These are phyloP conservation scores for Herpetospermum pedunculosum DNA, from an alignment of 306 rosid species.

Conservation along the genomic window DNA sequence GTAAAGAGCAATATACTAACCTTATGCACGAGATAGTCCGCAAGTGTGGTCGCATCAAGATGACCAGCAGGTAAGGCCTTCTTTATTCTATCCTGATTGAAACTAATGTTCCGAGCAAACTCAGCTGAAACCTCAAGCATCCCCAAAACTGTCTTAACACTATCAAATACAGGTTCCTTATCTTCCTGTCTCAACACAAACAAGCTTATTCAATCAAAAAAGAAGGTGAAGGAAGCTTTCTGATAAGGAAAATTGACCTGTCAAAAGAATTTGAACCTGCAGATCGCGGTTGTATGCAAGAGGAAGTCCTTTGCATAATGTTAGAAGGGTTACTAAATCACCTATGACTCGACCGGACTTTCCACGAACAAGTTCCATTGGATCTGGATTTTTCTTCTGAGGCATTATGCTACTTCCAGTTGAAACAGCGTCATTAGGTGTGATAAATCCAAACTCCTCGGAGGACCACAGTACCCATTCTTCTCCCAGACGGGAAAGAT, in stretches of 20 bases:
- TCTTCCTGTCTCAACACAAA: slow-evolving; percentile 59
- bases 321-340: slow-evolving; percentile 73
- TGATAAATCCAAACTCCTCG: slow-evolving; percentile 89
- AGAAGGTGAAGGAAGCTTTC: not conserved
- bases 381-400: slow-evolving; percentile 97
- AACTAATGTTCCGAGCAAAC: slow-evolving; percentile 73
- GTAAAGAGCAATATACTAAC: slow-evolving; percentile 20
- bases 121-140: slow-evolving; percentile 98
- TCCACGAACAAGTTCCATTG: slow-evolving; percentile 99
- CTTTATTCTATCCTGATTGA: slow-evolving; percentile 62
- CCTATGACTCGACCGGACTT: slow-evolving; percentile 88
- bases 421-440: slow-evolving; percentile 86
- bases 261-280: slow-evolving; percentile 33
- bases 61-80: slow-evolving; percentile 86
- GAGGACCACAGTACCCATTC: slow-evolving; percentile 99
- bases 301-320: slow-evolving; percentile 95
- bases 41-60: slow-evolving; percentile 99
- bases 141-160: slow-evolving; percentile 79
- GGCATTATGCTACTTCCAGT: slow-evolving; percentile 99
- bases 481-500: slow-evolving; percentile 96
- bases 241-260: not conserved
- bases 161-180: slow-evolving; percentile 93
- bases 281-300: slow-evolving; percentile 94
- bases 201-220: not conserved
- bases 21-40: slow-evolving; percentile 93